Percentiles rank a stretch among this genome's conserved stretches.
Evolutionary conservation across 2,329 filamentous ascomycete species (phyloP).

Genomic region (Pseudogymnoascus sp.): DNA sequence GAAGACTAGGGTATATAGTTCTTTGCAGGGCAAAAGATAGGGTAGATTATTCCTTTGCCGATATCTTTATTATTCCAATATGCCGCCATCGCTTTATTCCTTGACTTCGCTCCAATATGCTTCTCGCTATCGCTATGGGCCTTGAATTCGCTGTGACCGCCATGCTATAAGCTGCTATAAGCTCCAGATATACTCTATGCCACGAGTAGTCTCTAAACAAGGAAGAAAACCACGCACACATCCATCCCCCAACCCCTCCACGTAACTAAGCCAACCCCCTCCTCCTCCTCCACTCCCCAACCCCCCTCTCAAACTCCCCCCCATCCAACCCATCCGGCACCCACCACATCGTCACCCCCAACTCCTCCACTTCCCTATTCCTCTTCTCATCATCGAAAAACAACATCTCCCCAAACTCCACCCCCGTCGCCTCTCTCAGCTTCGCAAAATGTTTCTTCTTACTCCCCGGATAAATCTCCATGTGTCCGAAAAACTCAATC

Average conservation of each 20-base stretch:
- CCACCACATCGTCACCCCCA: slow-evolving; percentile 79
- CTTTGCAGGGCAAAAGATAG: too few species aligned
- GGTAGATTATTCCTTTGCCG: too few species aligned
- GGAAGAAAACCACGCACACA: neutral
- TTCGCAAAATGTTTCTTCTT: slow-evolving; percentile 81
- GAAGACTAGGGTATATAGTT: too few species aligned
- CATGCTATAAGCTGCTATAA: neutral
- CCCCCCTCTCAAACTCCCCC: slow-evolving; percentile 68
- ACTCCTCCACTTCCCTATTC: slow-evolving; percentile 68
- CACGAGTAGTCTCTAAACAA: neutral
- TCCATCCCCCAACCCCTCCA: neutral
- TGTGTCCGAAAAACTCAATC: slow-evolving; percentile 50
- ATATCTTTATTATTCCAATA: neutral
- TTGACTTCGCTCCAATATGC: neutral
- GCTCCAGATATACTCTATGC: neutral
- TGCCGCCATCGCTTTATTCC: neutral
- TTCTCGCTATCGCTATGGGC: neutral
- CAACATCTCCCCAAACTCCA: slow-evolving; percentile 75
- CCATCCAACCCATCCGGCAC: slow-evolving; percentile 71
- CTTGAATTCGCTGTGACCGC: neutral
- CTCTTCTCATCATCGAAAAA: slow-evolving; percentile 92
- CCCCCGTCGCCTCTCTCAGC: slow-evolving; percentile 59
- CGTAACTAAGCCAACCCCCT: slow-evolving; percentile 34
- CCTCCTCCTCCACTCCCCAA: slow-evolving; percentile 71
- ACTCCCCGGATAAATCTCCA: slow-evolving; percentile 64